phyloP scores from a whole-genome alignment of 805 yeast species.

The Candida ascalaphidarum region DNA sequence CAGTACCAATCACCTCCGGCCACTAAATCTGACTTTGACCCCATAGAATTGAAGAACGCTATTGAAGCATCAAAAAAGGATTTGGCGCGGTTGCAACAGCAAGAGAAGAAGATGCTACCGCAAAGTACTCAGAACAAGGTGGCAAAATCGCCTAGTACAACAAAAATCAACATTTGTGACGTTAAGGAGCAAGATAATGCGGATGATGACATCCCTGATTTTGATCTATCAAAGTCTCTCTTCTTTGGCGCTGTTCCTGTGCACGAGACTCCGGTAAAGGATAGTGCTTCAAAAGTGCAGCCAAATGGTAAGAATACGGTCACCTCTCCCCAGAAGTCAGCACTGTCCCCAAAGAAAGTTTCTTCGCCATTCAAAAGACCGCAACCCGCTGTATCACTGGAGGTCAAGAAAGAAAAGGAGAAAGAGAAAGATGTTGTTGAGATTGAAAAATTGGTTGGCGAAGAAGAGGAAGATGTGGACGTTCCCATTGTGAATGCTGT shows the following conservation, averaged over 20 bases:
- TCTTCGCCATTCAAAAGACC: no score
- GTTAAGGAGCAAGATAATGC: not conserved
- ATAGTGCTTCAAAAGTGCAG: no score
- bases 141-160: no score
- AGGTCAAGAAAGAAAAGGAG: conserved; percentile 4
- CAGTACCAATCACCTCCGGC: no score
- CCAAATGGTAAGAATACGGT: no score
- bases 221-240: conserved; percentile 3
- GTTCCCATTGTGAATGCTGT: conserved; percentile 6
- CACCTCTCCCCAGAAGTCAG: no score
- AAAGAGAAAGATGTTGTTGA: conserved; percentile 4
- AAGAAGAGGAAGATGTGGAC: not conserved
- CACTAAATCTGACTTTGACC: conserved; percentile 10
- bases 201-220: conserved; percentile 3
- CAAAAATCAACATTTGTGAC: no score
- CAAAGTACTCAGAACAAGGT: no score
- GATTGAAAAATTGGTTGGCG: conserved; percentile 1
- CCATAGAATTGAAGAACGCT: conserved; percentile 36
- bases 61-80: conserved; percentile 41
- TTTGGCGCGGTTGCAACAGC: conserved; percentile 16
- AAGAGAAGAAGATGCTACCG: conserved; percentile 11
- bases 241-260: no score
- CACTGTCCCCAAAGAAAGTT: no score
- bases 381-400: no score
- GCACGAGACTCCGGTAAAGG: no score